A percentile compares a stretch with the other conserved stretches of the same genome.
phyloP scores from a whole-genome alignment of 192 early-diverging fungal species.

The Bifiguratus adelaidae region DNA sequence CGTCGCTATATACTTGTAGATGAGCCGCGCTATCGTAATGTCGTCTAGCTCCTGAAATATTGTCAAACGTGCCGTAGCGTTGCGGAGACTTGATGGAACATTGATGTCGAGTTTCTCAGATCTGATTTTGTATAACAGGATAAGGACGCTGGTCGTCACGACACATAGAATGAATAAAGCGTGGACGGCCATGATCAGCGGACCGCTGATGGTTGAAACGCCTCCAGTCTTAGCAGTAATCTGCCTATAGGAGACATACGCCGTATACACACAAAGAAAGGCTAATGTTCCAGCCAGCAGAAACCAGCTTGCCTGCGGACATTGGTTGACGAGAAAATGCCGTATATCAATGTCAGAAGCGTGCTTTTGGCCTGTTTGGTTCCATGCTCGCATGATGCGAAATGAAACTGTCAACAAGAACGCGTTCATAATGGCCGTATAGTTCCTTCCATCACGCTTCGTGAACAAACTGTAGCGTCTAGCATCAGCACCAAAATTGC shows the following conservation, averaged over 20 bases:
- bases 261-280: too few species aligned
- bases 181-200: too few species aligned
- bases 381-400: conserved; percentile 30
- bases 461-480: too few species aligned
- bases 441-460: too few species aligned
- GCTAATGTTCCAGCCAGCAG: conserved; percentile 5
- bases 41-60: too few species aligned
- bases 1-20: conserved; percentile 18
- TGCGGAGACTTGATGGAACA: background rate
- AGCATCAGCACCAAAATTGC: too few species aligned
- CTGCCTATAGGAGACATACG: too few species aligned
- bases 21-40: too few species aligned
- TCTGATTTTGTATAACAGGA: conserved; percentile 18
- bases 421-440: too few species aligned
- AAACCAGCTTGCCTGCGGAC: conserved; percentile 15
- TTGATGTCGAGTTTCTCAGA: background rate
- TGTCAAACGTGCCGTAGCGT: too few species aligned
- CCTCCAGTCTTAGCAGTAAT: too few species aligned
- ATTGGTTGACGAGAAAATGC: conserved; percentile 21
- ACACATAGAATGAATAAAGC: background rate
- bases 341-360: conserved; percentile 33
- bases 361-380: conserved; percentile 34
- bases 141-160: conserved; percentile 3
- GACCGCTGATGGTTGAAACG: too few species aligned
- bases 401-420: conserved; percentile 22